Evolutionary conservation across 345 rosid genomes (phyloP).

Genomic region (Linum lewisii): DNA sequence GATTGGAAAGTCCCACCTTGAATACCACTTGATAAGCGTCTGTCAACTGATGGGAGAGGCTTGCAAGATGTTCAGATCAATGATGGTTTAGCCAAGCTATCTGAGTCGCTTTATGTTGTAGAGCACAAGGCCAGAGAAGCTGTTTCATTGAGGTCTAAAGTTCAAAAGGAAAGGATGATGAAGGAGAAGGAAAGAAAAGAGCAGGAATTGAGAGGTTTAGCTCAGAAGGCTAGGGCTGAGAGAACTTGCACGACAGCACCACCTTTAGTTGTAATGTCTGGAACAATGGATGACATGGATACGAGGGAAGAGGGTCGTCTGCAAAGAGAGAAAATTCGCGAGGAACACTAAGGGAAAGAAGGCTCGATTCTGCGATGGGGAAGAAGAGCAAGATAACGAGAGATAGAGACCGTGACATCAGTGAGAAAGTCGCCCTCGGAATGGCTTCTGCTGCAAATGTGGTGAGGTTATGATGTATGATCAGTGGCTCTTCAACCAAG

Average conservation of each 20-base stretch:
- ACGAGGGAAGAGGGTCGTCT: conserved; percentile 63
- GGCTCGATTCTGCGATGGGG: conserved; percentile 93
- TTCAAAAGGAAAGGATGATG: conserved; percentile 83
- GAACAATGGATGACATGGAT: conserved; percentile 47
- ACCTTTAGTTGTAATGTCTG: conserved; percentile 37
- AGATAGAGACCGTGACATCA: conserved; percentile 87
- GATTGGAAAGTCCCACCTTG: conserved; percentile 99
- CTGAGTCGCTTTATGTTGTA: conserved; percentile 84
- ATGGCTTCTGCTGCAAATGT: conserved; percentile 75
- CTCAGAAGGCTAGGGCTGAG: conserved; percentile 90
- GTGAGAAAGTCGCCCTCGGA: conserved; percentile 93
- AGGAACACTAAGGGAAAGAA: conserved; percentile 82
- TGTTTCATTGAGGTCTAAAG: conserved; percentile 93
- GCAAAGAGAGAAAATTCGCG: conserved; percentile 80
- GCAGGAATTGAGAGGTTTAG: conserved; percentile 84
- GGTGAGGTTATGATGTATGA: conserved; percentile 97
- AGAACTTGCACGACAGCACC: conserved; percentile 65
- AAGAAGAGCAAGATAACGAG: conserved; percentile 92
- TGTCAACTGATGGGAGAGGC: conserved; percentile 98
- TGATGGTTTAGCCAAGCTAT: conserved; percentile 82
- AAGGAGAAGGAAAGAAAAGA: conserved; percentile 92
- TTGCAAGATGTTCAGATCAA: conserved; percentile 79
- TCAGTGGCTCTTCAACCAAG: conserved; percentile 84
- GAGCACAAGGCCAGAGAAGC: conserved; percentile 99
- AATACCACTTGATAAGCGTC: conserved; percentile 94